phyloP scores from a whole-genome alignment of 768 basidiomycete genomes.

The Kwoniella dejecticola region DNA sequence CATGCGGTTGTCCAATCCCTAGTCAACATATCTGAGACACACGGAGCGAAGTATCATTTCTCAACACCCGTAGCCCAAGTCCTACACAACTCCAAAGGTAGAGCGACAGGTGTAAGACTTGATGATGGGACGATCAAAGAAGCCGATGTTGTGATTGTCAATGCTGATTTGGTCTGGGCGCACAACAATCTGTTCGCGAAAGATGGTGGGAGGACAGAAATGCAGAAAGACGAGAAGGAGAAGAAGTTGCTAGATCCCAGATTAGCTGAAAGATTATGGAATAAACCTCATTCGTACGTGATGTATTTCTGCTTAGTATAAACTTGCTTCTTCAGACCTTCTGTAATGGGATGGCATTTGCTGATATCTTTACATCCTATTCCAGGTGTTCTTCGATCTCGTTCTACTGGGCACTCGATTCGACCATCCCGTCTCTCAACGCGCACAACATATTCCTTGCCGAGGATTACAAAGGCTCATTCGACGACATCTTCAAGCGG shows the following conservation, averaged over 20 bases:
- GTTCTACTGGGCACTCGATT: conserved; percentile 59
- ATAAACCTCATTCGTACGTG: conserved; percentile 50
- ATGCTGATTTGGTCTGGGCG: conserved; percentile 58
- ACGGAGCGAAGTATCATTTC: conserved; percentile 55
- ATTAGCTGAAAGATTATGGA: conserved; percentile 38
- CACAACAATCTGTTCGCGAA: conserved; percentile 55
- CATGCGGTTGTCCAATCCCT: conserved; percentile 54
- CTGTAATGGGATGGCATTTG: background rate
- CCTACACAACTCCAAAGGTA: conserved; percentile 40
- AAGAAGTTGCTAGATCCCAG: conserved; percentile 35
- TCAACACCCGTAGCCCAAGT: conserved; percentile 55
- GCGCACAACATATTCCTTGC: conserved; percentile 59
- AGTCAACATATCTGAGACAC: conserved; percentile 52
- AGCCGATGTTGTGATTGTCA: conserved; percentile 58
- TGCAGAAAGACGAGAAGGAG: conserved; percentile 9
- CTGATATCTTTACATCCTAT: background rate
- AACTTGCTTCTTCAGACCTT: too few relatives aligned
- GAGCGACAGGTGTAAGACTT: conserved; percentile 55
- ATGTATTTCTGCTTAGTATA: too few relatives aligned
- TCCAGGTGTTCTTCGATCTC: conserved; percentile 57
- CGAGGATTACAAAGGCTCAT: conserved; percentile 58
- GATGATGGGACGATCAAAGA: conserved; percentile 45
- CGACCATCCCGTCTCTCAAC: conserved; percentile 50
- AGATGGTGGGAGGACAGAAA: conserved; percentile 10
- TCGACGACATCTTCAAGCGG: conserved; percentile 58